phyloP scores from a whole-genome alignment of 1,139 yeast genomes.

The Kodamaea ohmeri region DNA sequence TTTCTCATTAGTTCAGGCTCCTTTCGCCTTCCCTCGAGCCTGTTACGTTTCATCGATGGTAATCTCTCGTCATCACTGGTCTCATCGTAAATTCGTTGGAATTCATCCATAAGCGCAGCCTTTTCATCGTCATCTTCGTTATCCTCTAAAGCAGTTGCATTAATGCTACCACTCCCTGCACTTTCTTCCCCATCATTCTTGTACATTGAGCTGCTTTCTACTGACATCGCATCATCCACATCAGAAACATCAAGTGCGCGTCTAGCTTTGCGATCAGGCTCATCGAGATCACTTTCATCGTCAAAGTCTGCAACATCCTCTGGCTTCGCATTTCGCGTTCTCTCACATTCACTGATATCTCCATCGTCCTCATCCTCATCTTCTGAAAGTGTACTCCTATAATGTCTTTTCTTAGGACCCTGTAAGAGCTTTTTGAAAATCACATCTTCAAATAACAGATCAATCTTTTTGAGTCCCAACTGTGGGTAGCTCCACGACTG shows the following conservation, averaged over 20 bases:
- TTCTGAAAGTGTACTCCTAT: neutral
- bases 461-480: slow-evolving; percentile 16
- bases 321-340: neutral
- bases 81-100: slow-evolving; percentile 1
- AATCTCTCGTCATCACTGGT: slow-evolving; percentile 9
- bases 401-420: slow-evolving; percentile 8
- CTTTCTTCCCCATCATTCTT: slow-evolving; percentile 14
- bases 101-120: slow-evolving; percentile 1
- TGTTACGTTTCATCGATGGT: slow-evolving; percentile 8
- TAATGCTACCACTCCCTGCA: slow-evolving; percentile 8
- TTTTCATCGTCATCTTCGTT: slow-evolving; percentile 13
- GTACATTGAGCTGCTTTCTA: slow-evolving; percentile 16
- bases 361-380: slow-evolving; percentile 12
- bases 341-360: slow-evolving; percentile 16
- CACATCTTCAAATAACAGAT: slow-evolving; percentile 20
- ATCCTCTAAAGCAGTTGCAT: neutral
- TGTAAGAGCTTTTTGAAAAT: slow-evolving; percentile 19
- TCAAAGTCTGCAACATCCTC: slow-evolving; percentile 12
- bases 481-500: slow-evolving; percentile 11
- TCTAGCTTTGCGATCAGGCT: slow-evolving; percentile 14
- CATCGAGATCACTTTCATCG: slow-evolving; percentile 32
- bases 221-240: slow-evolving; percentile 19
- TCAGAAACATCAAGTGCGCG: slow-evolving; percentile 19
- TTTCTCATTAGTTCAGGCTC: slow-evolving; percentile 5
- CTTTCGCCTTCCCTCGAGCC: slow-evolving; percentile 3